Evolutionary conservation across 495 filamentous ascomycete genomes (phyloP).

Genomic region (Penicillium roqueforti): DNA sequence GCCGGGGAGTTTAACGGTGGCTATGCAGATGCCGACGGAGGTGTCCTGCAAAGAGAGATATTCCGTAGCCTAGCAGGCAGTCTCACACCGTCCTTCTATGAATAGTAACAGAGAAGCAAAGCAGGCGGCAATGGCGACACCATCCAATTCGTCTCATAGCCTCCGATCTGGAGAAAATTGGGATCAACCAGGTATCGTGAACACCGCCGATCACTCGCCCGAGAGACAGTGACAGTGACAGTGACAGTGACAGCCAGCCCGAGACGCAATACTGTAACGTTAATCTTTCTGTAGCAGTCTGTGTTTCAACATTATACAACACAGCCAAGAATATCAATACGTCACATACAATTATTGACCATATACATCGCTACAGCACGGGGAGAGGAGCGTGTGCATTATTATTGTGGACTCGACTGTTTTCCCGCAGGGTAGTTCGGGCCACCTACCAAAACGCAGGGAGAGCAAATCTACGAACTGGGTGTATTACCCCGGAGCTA

Average conservation of each 20-base stretch:
- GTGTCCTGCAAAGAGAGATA: background rate
- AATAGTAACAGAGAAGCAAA: background rate
- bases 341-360: background rate
- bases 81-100: slow-evolving; percentile 1
- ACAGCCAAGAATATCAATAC: slow-evolving; percentile 1
- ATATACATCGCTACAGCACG: background rate
- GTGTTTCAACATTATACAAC: background rate
- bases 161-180: background rate
- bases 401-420: background rate
- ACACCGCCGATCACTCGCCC: slow-evolving; percentile 3
- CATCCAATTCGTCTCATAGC: background rate
- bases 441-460: no score
- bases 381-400: slow-evolving; percentile 8
- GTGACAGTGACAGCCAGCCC: slow-evolving; percentile 4
- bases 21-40: slow-evolving; percentile 8
- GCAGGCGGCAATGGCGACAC: background rate
- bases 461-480: no score
- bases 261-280: slow-evolving; percentile 2
- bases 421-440: slow-evolving; percentile 1
- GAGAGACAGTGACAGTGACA: slow-evolving; percentile 5
- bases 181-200: background rate
- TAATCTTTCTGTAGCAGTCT: background rate
- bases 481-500: background rate
- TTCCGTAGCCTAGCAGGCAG: slow-evolving; percentile 9
- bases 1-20: background rate